phyloP scores from a whole-genome alignment of 768 basidiomycete genomes.

The Rhodocollybia butyracea region DNA sequence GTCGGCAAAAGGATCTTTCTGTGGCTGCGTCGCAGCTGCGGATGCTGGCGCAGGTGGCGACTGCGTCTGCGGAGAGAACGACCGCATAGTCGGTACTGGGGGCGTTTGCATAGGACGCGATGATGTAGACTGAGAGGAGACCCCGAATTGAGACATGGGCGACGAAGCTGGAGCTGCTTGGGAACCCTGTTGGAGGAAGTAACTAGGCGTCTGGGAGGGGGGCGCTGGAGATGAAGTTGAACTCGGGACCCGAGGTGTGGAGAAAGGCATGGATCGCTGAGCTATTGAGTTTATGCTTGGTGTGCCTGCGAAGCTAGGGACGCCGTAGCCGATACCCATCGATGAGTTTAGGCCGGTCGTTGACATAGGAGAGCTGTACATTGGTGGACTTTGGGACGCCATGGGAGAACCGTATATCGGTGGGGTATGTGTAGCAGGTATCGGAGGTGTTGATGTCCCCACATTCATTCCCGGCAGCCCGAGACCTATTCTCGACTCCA shows the following conservation, averaged over 20 bases:
- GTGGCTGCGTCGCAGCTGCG: too few relatives aligned
- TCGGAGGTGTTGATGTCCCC: neutral
- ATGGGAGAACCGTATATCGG: neutral
- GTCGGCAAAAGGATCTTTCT: conserved; percentile 86
- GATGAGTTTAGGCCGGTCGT: too few relatives aligned
- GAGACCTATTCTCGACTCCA: conserved; percentile 4
- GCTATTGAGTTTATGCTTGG: too few relatives aligned
- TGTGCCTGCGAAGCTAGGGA: conserved; percentile 29
- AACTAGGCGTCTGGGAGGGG: conserved; percentile 21
- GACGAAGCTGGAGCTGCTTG: too few relatives aligned
- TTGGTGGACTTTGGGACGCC: too few relatives aligned
- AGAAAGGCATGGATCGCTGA: too few relatives aligned
- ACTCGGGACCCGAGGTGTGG: conserved; percentile 10
- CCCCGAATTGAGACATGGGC: neutral
- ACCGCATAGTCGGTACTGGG: conserved; percentile 9
- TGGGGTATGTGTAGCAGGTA: neutral
- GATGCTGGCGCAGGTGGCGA: conserved; percentile 30
- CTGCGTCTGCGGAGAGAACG: conserved; percentile 12
- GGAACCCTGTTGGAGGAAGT: conserved; percentile 21
- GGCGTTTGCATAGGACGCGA: conserved; percentile 20
- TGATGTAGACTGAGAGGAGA: conserved; percentile 21
- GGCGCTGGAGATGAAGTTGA: conserved; percentile 7
- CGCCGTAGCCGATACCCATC: too few relatives aligned
- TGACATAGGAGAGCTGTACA: too few relatives aligned
- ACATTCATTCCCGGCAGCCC: conserved; percentile 2